Base-by-base conservation (phyloP, 768 basidiomycete species). In the Boletus sp. region DNA sequence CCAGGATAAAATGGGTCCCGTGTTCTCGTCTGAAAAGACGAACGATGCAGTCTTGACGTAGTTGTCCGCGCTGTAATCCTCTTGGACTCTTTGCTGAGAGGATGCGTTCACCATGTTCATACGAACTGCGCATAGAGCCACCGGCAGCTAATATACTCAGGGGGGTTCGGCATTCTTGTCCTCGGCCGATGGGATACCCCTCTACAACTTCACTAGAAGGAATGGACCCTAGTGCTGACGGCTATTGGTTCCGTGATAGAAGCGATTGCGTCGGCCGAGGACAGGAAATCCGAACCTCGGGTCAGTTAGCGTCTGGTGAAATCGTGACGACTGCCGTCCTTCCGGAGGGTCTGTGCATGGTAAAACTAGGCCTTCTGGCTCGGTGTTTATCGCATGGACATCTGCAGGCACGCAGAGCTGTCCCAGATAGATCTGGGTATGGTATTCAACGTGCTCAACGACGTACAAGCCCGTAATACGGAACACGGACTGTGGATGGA, bases 1-100 rank as follows among this genome's bases (percentile, higher is more conserved):
- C 29, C 89, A 74, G 3, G 76, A 74, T 13, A 90, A 67, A 21
- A 93, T 76, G 9, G 85, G 72, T 0, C 69, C 71, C 45, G 75
- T 82, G 74, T 67, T 81, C 57, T 66, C 68, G 13, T 72, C 53
- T 1, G 75, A 72, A 68, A 90, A 92, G 39, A 90, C 88, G 60
- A 87, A 92, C 10, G 82, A 72, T 14, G 84, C 89, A 29, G 79
- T 79, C 47, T 77, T 77, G 69, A 81, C 80, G 67, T 93, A 91
- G 42, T 73, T 62, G 1, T 76, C 70, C 14, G 88, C 80, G 33
- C 80, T 80, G 81, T 87, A 88, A 21, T 77, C 80, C 25, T 39
- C 53, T n/a, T 53, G 52, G n/a, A 15, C 29, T 0, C 5, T 37
- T 32, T 23, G 42, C 19, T 44, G 55, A 34, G 49, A 14, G 23